Percentiles rank a stretch among this genome's conserved stretches.
Conservation (phyloP, 169 alveolate species). For the Plasmodium gallinaceum region DNA sequence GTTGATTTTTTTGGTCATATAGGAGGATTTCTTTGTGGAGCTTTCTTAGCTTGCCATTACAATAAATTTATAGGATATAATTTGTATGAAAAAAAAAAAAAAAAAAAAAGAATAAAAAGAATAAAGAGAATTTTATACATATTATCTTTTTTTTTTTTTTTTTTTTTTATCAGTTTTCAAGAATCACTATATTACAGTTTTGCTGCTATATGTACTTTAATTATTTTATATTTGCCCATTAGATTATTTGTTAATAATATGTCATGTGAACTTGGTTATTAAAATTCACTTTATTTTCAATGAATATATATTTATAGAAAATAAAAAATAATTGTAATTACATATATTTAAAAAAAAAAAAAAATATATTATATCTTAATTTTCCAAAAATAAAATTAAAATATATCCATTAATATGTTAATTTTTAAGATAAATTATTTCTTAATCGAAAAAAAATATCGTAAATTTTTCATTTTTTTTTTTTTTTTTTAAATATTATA, state of each 20-base stretch:
- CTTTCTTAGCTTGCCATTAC: slow-evolving; percentile 67
- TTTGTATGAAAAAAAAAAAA: slow-evolving; percentile 13
- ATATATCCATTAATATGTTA: no score
- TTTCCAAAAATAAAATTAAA: no score
- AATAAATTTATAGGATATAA: slow-evolving; percentile 60
- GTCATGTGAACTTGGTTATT: slow-evolving; percentile 36
- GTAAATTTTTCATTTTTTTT: no score
- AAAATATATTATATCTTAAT: no score
- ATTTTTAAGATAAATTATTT: no score
- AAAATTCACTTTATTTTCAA: background rate
- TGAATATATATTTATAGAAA: no score
- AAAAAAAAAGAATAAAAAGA: no score
- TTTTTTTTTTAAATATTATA: no score
- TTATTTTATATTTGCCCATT: slow-evolving; percentile 43
- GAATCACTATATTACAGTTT: slow-evolving; percentile 51
- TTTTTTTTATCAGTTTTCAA: slow-evolving; percentile 37
- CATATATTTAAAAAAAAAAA: no score
- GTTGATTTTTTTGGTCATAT: slow-evolving; percentile 76
- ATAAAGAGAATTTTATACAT: background rate
- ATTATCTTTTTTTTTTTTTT: background rate
- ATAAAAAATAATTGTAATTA: no score
- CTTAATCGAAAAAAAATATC: no score
- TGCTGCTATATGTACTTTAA: slow-evolving; percentile 36
- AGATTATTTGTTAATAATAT: slow-evolving; percentile 46
- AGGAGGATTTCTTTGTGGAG: slow-evolving; percentile 73